Percentiles rank a stretch among this genome's conserved stretches.
Evolutionary conservation across 129 eudicot genomes (phyloP).

Genomic region (carrot (Daucus carota)): DNA sequence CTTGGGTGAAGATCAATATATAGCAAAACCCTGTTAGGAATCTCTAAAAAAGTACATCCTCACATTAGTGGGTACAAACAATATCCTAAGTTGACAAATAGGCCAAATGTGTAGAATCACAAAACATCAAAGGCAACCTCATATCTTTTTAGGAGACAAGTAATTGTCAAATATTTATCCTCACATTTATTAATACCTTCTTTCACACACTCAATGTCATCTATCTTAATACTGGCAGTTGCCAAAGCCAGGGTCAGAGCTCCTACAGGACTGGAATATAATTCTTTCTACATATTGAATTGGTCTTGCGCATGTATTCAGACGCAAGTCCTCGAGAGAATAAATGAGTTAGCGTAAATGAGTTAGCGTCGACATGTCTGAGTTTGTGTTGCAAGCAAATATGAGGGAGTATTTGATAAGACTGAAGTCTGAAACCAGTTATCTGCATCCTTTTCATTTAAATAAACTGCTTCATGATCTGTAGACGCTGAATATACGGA

Average conservation of each 20-base stretch:
- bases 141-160: neutral
- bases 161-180: neutral
- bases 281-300: neutral
- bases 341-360: neutral
- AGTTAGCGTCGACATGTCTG: neutral
- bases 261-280: neutral
- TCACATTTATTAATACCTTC: neutral
- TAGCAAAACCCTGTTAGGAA: neutral
- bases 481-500: neutral
- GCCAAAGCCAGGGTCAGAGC: neutral
- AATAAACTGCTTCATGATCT: neutral
- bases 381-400: neutral
- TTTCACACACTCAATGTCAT: neutral
- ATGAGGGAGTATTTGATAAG: neutral
- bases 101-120: neutral
- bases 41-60: too few relatives aligned
- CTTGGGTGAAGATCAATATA: too few relatives aligned
- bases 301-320: neutral
- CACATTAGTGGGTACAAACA: too few relatives aligned
- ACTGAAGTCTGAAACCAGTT: neutral
- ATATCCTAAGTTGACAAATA: too few relatives aligned
- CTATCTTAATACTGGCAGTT: too few relatives aligned
- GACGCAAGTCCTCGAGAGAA: neutral
- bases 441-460: neutral
- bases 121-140: too few relatives aligned